Evolutionary conservation across 306 rosid species (phyloP).

Genomic region (Urtica urens): DNA sequence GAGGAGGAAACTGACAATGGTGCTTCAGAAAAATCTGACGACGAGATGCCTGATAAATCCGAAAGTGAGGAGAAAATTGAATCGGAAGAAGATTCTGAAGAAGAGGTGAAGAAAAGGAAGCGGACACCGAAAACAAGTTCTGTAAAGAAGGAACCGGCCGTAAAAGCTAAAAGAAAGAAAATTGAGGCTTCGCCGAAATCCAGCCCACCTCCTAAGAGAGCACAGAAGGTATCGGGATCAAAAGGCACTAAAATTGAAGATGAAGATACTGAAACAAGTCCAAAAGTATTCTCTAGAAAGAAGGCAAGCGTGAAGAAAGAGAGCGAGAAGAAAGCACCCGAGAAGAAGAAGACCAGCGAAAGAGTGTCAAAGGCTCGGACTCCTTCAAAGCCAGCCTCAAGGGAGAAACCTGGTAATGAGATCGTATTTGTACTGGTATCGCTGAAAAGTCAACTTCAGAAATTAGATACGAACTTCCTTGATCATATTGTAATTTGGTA

Average conservation of each 20-base stretch:
- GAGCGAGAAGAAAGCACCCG: too few species aligned
- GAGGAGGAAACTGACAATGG: slow-evolving; percentile 66
- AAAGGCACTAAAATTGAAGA: slow-evolving; percentile 32
- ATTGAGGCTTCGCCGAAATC: slow-evolving; percentile 29
- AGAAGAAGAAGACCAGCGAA: slow-evolving; percentile 54
- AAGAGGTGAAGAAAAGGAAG: slow-evolving; percentile 29
- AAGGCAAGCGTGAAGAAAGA: slow-evolving; percentile 57
- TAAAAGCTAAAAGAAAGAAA: slow-evolving; percentile 47
- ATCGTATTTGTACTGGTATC: too few species aligned
- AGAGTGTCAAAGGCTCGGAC: slow-evolving; percentile 36
- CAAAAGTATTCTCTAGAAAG: slow-evolving; percentile 82
- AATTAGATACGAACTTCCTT: too few species aligned
- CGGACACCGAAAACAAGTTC: slow-evolving; percentile 36
- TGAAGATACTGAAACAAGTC: slow-evolving; percentile 51
- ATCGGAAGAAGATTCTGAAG: slow-evolving; percentile 59
- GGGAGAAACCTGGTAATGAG: slow-evolving; percentile 63
- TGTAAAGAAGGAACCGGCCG: slow-evolving; percentile 50
- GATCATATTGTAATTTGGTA: too few species aligned
- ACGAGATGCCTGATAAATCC: slow-evolving; percentile 48
- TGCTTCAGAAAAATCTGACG: slow-evolving; percentile 59
- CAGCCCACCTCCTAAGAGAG: slow-evolving; percentile 34
- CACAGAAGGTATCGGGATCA: slow-evolving; percentile 39
- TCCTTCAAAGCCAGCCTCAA: slow-evolving; percentile 42
- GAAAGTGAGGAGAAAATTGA: slow-evolving; percentile 60
- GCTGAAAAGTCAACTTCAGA: too few species aligned